Conservation (phyloP, 2,329 filamentous ascomycete species). For the Ophiostoma australiae region DNA sequence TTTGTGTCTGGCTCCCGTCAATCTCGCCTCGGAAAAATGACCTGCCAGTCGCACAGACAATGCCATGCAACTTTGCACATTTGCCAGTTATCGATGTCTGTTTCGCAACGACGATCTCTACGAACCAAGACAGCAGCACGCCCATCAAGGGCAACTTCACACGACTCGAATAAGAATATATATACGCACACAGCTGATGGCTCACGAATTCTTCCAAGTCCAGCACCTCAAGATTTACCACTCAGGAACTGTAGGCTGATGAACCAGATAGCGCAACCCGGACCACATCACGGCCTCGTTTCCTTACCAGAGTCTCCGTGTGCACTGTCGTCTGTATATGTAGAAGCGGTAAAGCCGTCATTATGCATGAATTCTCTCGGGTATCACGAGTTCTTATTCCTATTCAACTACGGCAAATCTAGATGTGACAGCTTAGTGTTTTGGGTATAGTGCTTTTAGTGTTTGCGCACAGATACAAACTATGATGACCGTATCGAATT, state of each 20-base stretch:
- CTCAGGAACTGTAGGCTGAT: background rate
- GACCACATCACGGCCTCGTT: background rate
- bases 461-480: no score
- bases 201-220: background rate
- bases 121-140: background rate
- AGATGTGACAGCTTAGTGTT: background rate
- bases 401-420: background rate
- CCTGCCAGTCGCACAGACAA: background rate
- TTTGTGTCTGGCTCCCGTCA: background rate
- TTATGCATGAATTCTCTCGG: background rate
- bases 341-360: background rate
- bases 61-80: background rate
- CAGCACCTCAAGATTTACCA: background rate
- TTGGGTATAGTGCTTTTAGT: background rate
- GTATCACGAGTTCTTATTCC: background rate
- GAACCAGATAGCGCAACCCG: background rate
- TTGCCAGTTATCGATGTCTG: constrained; percentile 1
- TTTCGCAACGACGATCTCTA: background rate
- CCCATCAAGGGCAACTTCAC: background rate
- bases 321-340: background rate
- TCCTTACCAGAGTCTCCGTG: background rate
- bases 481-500: background rate
- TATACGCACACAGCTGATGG: background rate
- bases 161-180: background rate
- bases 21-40: background rate